These are phyloP conservation scores for Nissolia schottii DNA, from an alignment of 306 rosid species.

Conservation along the genomic window DNA sequence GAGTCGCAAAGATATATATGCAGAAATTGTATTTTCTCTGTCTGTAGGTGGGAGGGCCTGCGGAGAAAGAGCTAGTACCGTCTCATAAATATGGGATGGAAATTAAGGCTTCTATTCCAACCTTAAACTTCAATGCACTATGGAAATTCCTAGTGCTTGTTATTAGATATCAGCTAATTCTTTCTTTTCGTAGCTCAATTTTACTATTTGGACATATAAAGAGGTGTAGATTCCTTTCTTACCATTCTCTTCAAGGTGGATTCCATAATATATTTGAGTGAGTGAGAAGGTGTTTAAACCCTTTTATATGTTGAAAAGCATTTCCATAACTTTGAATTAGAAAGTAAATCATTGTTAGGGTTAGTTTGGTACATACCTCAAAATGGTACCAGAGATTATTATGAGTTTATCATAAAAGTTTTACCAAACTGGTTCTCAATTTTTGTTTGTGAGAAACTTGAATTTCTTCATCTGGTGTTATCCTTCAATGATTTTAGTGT, in stretches of 20 bases:
- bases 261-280: too few relatives aligned
- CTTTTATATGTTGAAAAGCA: too few relatives aligned
- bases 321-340: neutral
- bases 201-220: too few relatives aligned
- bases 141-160: neutral
- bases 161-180: neutral
- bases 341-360: conserved; percentile 20
- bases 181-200: too few relatives aligned
- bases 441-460: conserved; percentile 6
- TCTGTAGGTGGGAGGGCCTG: too few relatives aligned
- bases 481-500: too few relatives aligned
- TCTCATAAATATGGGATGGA: neutral
- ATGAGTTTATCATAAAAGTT: neutral
- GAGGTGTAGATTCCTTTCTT: too few relatives aligned
- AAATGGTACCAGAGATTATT: neutral
- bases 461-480: neutral
- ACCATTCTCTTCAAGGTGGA: too few relatives aligned
- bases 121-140: neutral
- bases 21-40: too few relatives aligned
- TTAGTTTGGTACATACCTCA: neutral
- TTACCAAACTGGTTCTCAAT: neutral
- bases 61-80: too few relatives aligned
- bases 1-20: conserved; percentile 23
- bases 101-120: neutral
- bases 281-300: too few relatives aligned